A percentile compares a stretch with the other conserved stretches of the same genome.
Evolutionary conservation across 2,329 filamentous ascomycete genomes (phyloP).

Genomic region (Falciphora oryzae): DNA sequence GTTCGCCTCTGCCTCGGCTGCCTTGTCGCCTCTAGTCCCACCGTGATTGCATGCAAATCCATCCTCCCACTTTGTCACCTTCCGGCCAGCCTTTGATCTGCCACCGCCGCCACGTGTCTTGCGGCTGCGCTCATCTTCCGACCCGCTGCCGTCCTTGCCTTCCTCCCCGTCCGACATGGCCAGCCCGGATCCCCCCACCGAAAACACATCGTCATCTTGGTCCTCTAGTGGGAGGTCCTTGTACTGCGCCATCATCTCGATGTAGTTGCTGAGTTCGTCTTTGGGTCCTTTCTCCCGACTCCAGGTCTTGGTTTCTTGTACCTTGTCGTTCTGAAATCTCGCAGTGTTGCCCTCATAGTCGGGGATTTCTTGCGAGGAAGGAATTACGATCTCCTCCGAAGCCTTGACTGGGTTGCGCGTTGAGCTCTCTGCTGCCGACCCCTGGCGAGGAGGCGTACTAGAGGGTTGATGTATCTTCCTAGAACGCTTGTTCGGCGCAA

Average conservation of each 20-base stretch:
- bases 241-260: constrained; percentile 55
- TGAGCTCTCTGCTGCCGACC: neutral
- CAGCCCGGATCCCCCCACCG: constrained; percentile 16
- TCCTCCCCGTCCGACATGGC: constrained; percentile 17
- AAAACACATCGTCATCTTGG: constrained; percentile 29
- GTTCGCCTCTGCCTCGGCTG: constrained; percentile 39
- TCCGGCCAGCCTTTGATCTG: constrained; percentile 19
- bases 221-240: constrained; percentile 53
- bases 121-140: constrained; percentile 22
- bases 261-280: constrained; percentile 60
- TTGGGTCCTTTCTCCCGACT: constrained; percentile 9
- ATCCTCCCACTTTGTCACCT: constrained; percentile 35
- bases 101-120: constrained; percentile 16
- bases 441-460: neutral
- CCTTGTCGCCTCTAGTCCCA: constrained; percentile 33
- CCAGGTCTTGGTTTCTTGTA: neutral
- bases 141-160: constrained; percentile 13
- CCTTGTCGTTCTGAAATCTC: neutral
- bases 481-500: constrained; percentile 24
- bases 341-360: neutral
- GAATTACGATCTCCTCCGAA: constrained; percentile 11
- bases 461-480: constrained; percentile 7
- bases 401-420: neutral
- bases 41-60: constrained; percentile 50
- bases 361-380: constrained; percentile 15